Conservation (phyloP, 2,329 filamentous ascomycete species). For the Acarospora socialis region DNA sequence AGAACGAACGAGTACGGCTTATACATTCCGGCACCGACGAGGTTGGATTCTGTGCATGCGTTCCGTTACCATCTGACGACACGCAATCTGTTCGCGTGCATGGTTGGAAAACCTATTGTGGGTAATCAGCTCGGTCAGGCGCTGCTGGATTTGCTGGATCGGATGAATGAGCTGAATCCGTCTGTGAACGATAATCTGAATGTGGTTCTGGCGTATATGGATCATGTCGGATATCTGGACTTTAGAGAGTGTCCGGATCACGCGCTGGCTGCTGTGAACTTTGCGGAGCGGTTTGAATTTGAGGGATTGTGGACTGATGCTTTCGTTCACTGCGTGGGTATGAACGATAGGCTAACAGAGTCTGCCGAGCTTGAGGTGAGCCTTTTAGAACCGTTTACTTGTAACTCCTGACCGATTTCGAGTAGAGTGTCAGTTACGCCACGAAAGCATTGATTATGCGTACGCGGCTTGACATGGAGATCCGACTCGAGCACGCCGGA, state of each 20-base stretch:
- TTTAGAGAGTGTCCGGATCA: slow-evolving; percentile 53
- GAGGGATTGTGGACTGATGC: slow-evolving; percentile 56
- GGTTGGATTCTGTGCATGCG: slow-evolving; percentile 38
- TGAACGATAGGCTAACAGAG: slow-evolving; percentile 47
- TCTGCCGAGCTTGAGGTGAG: slow-evolving; percentile 49
- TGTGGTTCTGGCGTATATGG: slow-evolving; percentile 51
- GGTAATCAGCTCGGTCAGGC: slow-evolving; percentile 51
- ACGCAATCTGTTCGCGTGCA: slow-evolving; percentile 63
- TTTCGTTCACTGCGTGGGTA: slow-evolving; percentile 65
- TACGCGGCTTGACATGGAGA: slow-evolving; percentile 50
- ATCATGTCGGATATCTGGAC: slow-evolving; percentile 54
- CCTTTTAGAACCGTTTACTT: slow-evolving; percentile 8
- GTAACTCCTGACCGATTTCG: neutral
- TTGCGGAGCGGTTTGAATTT: slow-evolving; percentile 52
- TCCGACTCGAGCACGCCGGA: slow-evolving; percentile 44
- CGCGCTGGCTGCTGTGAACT: slow-evolving; percentile 50
- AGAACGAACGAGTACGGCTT: slow-evolving; percentile 35
- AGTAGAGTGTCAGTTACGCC: slow-evolving; percentile 27
- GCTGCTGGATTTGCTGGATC: slow-evolving; percentile 49
- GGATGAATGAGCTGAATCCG: slow-evolving; percentile 48
- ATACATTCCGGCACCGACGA: slow-evolving; percentile 52
- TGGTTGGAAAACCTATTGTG: slow-evolving; percentile 51
- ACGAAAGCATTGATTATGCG: slow-evolving; percentile 53
- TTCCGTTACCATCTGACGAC: slow-evolving; percentile 53
- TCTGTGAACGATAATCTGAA: slow-evolving; percentile 40